Evolutionary conservation across 495 filamentous ascomycete genomes (phyloP).

Genomic region (Pseudevernia furfuracea): DNA sequence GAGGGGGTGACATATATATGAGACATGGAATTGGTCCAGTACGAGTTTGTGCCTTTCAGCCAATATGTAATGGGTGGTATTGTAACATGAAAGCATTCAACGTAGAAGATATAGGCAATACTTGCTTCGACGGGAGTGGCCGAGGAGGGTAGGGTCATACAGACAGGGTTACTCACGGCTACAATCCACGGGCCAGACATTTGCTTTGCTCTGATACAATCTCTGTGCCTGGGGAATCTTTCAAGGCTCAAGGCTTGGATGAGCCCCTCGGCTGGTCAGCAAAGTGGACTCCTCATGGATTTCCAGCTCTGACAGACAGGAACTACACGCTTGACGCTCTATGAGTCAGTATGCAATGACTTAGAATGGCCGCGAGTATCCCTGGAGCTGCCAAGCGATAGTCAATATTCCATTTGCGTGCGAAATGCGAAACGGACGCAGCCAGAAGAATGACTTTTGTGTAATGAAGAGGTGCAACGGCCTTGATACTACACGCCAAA

Average conservation of each 20-base stretch:
- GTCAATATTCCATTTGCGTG: background rate
- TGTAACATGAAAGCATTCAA: background rate
- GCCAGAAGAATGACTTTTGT: background rate
- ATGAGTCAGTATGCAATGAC: constrained; percentile 4
- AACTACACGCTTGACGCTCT: background rate
- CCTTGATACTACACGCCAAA: background rate
- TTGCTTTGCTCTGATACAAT: constrained; percentile 12
- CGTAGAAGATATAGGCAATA: background rate
- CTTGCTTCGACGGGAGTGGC: constrained; percentile 15
- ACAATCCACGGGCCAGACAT: background rate
- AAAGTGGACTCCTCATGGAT: background rate
- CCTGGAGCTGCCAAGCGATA: background rate
- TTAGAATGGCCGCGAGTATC: background rate
- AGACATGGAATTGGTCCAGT: background rate
- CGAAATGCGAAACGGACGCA: background rate
- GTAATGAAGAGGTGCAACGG: background rate
- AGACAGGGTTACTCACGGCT: constrained; percentile 14
- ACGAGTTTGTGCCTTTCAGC: background rate
- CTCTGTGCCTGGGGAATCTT: constrained; percentile 15
- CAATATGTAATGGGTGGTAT: background rate
- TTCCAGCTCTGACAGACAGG: background rate
- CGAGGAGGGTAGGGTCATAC: constrained; percentile 5
- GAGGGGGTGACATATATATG: constrained; percentile 5
- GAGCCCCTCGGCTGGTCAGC: background rate
- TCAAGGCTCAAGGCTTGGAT: constrained; percentile 10